Conservation (phyloP, 2,329 filamentous ascomycete genomes). For the Pseudogymnoascus sp. region DNA sequence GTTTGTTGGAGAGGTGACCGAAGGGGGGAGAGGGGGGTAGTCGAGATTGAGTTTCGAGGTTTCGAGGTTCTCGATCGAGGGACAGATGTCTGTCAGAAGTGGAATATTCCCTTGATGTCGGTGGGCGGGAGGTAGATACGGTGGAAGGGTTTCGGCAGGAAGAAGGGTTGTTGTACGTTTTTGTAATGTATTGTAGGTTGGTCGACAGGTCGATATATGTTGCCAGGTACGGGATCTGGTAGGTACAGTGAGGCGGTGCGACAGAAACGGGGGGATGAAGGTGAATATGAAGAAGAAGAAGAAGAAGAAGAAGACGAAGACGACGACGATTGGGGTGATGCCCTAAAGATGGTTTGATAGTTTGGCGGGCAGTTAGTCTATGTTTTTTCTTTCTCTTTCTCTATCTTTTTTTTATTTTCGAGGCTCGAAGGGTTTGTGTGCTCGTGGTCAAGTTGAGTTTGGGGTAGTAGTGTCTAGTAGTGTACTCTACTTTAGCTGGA, state of each 20-base stretch:
- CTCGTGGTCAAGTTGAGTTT: too few relatives aligned
- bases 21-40: background rate
- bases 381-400: background rate
- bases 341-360: background rate
- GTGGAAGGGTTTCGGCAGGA: background rate
- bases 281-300: background rate
- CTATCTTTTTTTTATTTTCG: background rate
- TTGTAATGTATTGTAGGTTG: background rate
- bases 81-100: background rate
- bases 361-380: background rate
- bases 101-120: background rate
- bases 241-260: background rate
- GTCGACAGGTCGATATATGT: background rate
- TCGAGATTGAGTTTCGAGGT: background rate
- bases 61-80: background rate
- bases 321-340: background rate
- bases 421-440: background rate
- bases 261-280: background rate
- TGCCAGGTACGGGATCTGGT: background rate
- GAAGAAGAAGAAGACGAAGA: background rate
- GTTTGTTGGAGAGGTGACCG: background rate
- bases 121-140: background rate
- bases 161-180: background rate
- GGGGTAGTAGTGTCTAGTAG: background rate
- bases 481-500: background rate